Conservation (phyloP, 2,329 filamentous ascomycete genomes). For the Venturia nashicola region DNA sequence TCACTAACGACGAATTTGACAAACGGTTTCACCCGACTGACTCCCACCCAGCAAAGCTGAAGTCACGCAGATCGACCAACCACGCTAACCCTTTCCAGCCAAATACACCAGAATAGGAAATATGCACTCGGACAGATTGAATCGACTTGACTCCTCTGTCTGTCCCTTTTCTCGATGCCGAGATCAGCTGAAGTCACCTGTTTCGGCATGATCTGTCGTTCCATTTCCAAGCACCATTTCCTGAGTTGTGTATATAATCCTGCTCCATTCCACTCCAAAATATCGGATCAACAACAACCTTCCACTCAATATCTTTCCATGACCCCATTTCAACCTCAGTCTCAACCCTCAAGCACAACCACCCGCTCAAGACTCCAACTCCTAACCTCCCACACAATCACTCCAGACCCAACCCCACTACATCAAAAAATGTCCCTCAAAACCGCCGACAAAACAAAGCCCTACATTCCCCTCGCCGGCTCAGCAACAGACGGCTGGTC, state of each 20-base stretch:
- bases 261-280: neutral
- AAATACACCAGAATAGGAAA: neutral
- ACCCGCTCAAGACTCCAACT: neutral
- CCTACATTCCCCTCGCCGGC: slow-evolving; percentile 16
- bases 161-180: neutral
- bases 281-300: neutral
- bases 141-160: neutral
- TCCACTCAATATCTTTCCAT: neutral
- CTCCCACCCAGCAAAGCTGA: neutral
- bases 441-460: slow-evolving; percentile 12
- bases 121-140: neutral
- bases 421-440: neutral
- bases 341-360: neutral
- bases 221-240: neutral
- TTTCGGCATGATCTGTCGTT: neutral
- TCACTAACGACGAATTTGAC: neutral
- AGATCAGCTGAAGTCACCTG: neutral
- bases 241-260: neutral
- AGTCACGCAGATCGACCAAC: neutral
- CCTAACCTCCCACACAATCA: neutral
- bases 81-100: neutral
- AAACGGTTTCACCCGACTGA: neutral
- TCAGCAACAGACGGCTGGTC: slow-evolving; percentile 16
- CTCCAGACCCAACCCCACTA: neutral
- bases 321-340: neutral